Conservation (phyloP, 2,329 filamentous ascomycete species). For the Aspergillus viridinutans region DNA sequence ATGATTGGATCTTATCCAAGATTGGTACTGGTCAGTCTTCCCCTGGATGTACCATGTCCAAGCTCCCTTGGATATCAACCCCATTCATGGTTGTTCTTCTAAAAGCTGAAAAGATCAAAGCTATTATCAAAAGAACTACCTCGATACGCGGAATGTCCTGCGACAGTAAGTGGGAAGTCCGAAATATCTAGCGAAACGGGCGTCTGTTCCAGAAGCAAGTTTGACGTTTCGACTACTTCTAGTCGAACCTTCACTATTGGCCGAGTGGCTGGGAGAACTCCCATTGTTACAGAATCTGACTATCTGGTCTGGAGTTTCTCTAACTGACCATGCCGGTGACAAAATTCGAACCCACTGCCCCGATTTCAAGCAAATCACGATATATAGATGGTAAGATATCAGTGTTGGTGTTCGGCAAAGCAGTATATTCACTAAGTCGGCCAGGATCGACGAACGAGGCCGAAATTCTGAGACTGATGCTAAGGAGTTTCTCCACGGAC, state of each 20-base stretch:
- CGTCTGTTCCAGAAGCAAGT: neutral
- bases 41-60: neutral
- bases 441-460: constrained; percentile 25
- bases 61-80: neutral
- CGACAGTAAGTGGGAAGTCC: constrained; percentile 34
- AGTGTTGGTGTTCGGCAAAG: constrained; percentile 9
- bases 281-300: constrained; percentile 56
- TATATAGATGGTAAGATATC: constrained; percentile 47
- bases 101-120: constrained; percentile 23
- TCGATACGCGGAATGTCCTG: constrained; percentile 59
- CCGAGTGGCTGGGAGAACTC: constrained; percentile 57
- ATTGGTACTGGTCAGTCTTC: constrained; percentile 44
- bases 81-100: neutral
- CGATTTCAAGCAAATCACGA: constrained; percentile 56
- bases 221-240: neutral
- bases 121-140: constrained; percentile 45
- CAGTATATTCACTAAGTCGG: neutral
- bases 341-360: constrained; percentile 58
- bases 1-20: constrained; percentile 42
- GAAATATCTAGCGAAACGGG: neutral
- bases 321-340: constrained; percentile 52
- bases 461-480: constrained; percentile 54
- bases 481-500: constrained; percentile 54
- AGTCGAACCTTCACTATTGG: constrained; percentile 52
- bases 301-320: constrained; percentile 57